These are phyloP conservation scores for Chaetomium sp. DNA, from an alignment of 2,329 filamentous ascomycete species.

Conservation along the genomic window DNA sequence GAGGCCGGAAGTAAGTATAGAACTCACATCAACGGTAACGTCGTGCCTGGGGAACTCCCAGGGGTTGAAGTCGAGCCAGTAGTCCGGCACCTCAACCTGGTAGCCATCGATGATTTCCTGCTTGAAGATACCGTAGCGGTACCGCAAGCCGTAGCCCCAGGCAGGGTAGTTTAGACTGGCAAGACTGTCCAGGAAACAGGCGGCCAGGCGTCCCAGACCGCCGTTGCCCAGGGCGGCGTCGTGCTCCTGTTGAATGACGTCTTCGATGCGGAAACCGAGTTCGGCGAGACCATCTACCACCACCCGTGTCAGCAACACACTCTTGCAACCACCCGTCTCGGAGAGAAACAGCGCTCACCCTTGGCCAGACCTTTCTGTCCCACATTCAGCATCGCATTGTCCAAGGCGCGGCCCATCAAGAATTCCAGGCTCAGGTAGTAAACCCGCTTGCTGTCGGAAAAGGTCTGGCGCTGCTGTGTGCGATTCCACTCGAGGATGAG, in stretches of 20 bases:
- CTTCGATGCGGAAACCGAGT: slow-evolving; percentile 95
- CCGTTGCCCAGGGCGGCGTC: slow-evolving; percentile 96
- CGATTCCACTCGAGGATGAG: slow-evolving; percentile 96
- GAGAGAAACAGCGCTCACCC: slow-evolving; percentile 53
- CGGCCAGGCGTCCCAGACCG: slow-evolving; percentile 89
- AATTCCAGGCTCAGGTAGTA: slow-evolving; percentile 99
- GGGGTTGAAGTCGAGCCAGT: slow-evolving; percentile 99
- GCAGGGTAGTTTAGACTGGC: slow-evolving; percentile 93
- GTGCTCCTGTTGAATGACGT: slow-evolving; percentile 91
- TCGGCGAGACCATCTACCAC: slow-evolving; percentile 75
- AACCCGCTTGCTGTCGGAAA: slow-evolving; percentile 85
- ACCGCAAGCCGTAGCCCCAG: slow-evolving; percentile 95
- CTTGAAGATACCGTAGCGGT: slow-evolving; percentile 98
- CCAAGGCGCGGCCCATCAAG: slow-evolving; percentile 91
- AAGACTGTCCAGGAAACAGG: slow-evolving; percentile 95
- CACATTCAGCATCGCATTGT: slow-evolving; percentile 98
- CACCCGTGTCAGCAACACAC: slow-evolving; percentile 7
- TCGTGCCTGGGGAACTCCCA: slow-evolving; percentile 98
- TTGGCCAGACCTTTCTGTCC: slow-evolving; percentile 82
- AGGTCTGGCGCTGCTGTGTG: slow-evolving; percentile 95
- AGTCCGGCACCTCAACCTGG: slow-evolving; percentile 96
- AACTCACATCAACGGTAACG: slow-evolving; percentile 78
- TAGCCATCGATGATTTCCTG: slow-evolving; percentile 98
- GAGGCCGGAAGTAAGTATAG: no score
- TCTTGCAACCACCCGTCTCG: neutral